Percentiles rank a stretch among this genome's conserved stretches.
Evolutionary conservation across 2,329 filamentous ascomycete genomes (phyloP).

Genomic region (Lachnellula cervina): DNA sequence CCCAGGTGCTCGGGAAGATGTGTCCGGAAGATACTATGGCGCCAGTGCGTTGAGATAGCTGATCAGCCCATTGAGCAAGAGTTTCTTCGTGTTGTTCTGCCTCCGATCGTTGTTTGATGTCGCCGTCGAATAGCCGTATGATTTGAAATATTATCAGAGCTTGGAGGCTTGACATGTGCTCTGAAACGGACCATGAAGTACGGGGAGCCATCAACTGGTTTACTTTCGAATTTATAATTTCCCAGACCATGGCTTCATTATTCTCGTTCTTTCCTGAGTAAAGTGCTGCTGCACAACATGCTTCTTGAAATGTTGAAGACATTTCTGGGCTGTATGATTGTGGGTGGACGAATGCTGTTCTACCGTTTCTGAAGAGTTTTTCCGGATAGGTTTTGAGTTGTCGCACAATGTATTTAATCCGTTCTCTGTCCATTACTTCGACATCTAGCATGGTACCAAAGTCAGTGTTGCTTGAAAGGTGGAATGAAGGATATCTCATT

Average conservation of each 20-base stretch:
- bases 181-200: slow-evolving; percentile 4
- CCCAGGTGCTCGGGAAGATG: slow-evolving; percentile 3
- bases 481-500: too few relatives aligned
- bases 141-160: slow-evolving; percentile 29
- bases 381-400: slow-evolving; percentile 11
- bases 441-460: background rate
- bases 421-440: slow-evolving; percentile 8
- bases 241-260: slow-evolving; percentile 12
- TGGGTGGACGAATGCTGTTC: slow-evolving; percentile 14
- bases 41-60: slow-evolving; percentile 10
- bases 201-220: background rate
- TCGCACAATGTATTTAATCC: slow-evolving; percentile 9
- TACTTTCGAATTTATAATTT: slow-evolving; percentile 8
- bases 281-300: slow-evolving; percentile 7
- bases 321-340: slow-evolving; percentile 1
- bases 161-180: slow-evolving; percentile 18
- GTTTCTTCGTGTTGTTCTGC: slow-evolving; percentile 22
- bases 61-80: slow-evolving; percentile 24
- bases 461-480: too few relatives aligned
- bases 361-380: slow-evolving; percentile 3
- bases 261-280: slow-evolving; percentile 9
- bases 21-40: background rate
- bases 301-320: slow-evolving; percentile 9
- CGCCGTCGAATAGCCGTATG: slow-evolving; percentile 30
- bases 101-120: slow-evolving; percentile 22